Base-by-base conservation (phyloP, 148 eudicot species). In the Silene uniflora region DNA sequence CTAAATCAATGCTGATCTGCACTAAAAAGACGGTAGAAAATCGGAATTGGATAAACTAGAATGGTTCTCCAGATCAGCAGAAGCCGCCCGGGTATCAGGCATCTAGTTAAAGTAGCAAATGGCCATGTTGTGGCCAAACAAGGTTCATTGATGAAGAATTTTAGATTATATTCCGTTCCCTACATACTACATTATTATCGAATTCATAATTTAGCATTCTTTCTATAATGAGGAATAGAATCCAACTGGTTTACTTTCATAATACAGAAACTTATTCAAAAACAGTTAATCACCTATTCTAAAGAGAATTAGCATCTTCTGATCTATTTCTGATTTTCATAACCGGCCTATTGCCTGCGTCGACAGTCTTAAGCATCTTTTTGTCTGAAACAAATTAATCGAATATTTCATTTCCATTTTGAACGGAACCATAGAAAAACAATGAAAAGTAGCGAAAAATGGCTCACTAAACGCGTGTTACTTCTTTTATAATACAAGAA, bases 191-290 rank as follows among this genome's bases (percentile, higher is more conserved):
- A 6, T 6, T 5, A 35, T 35, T 67, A 47, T 25, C 59, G 11
- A 46, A 67, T 16, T 79, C 39, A 39, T 39, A 0, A 39, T 6
- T 39, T 39, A 39, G 44, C 44, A 79, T 54, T 29, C 54, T 60
- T 76, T 76, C 39, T 35, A 76, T n/a, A 24, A 14, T 56, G 10
- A 76, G 63, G 27, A 39, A 58, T 18, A 69, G 71, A 62, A 66
- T 79, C 70, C 23, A 44, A 80, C 62, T 69, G 25, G 56, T 61
- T 79, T 79, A 61, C 29, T 62, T 63, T 75, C 66, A 63, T 63
- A 80, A 13, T 74, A 27, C 24, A 22, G 16, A 6, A 21, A 69
- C 67, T 35, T 65, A 10, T 19, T n/a, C 63, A 60, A 22, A 54
- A 46, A 68, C 74, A 60, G 12, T 52, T 69, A 19, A 54, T 10